Conservation (phyloP, 192 early-diverging fungal genomes). For the Pilaira anomala region DNA sequence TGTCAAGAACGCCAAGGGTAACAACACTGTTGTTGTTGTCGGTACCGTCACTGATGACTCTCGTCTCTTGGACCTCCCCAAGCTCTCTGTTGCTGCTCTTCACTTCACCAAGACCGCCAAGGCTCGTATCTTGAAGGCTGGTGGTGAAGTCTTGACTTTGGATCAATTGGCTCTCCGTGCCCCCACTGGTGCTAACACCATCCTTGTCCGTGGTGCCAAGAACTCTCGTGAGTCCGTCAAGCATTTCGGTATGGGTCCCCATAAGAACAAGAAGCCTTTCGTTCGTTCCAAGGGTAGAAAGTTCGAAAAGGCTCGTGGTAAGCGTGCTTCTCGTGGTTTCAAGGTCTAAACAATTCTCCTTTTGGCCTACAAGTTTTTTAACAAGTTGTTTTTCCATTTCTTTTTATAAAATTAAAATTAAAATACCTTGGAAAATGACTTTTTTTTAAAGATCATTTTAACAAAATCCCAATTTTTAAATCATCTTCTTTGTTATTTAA, state of each 20-base stretch:
- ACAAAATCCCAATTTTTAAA: too few relatives aligned
- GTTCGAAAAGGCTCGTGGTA: conserved; percentile 99
- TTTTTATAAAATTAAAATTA: too few relatives aligned
- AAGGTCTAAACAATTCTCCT: conserved; percentile 61
- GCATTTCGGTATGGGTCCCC: conserved; percentile 88
- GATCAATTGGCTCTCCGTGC: conserved; percentile 99
- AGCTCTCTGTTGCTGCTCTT: conserved; percentile 94
- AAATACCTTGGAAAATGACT: too few relatives aligned
- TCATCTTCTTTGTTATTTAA: too few relatives aligned
- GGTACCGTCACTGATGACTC: conserved; percentile 97
- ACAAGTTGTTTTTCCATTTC: too few relatives aligned
- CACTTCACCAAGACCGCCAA: conserved; percentile 94
- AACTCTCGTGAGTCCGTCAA: conserved; percentile 96
- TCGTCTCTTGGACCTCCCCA: conserved; percentile 89
- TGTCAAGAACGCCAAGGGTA: conserved; percentile 69
- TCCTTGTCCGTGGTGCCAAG: conserved; percentile 94
- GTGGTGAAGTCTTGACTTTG: conserved; percentile 97
- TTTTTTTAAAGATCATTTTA: too few relatives aligned
- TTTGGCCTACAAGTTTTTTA: too few relatives aligned
- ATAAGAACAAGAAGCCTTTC: conserved; percentile 69
- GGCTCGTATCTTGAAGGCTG: conserved; percentile 97
- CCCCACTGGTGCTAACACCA: conserved; percentile 92
- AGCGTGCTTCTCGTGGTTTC: conserved; percentile 98
- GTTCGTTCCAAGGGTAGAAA: conserved; percentile 99
- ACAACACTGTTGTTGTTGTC: conserved; percentile 93